These are phyloP conservation scores for Chloranthus sessilifolius DNA, from an alignment of 164 flowering plant genomes.

Conservation along the genomic window DNA sequence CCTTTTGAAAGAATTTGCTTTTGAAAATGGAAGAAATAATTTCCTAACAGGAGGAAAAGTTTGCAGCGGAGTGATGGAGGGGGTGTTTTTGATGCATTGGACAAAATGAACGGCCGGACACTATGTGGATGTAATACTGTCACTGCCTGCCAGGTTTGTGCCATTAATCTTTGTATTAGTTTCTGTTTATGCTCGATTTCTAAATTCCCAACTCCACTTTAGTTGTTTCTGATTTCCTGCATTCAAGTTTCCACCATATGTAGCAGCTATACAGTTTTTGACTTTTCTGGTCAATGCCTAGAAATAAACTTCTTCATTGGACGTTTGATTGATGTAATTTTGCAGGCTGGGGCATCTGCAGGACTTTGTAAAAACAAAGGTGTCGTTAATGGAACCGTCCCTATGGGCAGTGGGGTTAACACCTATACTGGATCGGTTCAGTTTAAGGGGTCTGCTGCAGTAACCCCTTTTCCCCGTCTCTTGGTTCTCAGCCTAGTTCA, in stretches of 20 bases:
- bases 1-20: background rate
- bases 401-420: slow-evolving; percentile 35
- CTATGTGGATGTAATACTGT: slow-evolving; percentile 79
- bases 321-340: slow-evolving; percentile 9
- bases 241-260: background rate
- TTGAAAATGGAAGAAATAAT: no score
- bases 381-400: slow-evolving; percentile 30
- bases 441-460: slow-evolving; percentile 51
- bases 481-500: slow-evolving; percentile 17
- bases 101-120: slow-evolving; percentile 81
- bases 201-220: background rate
- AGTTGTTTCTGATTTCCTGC: slow-evolving; percentile 1
- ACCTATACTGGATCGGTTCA: slow-evolving; percentile 72
- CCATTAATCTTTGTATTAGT: background rate
- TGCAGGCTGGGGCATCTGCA: slow-evolving; percentile 74
- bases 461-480: slow-evolving; percentile 17
- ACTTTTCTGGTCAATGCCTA: no score
- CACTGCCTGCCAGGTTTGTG: slow-evolving; percentile 63
- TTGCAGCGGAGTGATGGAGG: slow-evolving; percentile 96
- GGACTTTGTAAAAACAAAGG: slow-evolving; percentile 68
- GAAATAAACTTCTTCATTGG: slow-evolving; percentile 1
- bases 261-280: background rate
- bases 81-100: slow-evolving; percentile 81
- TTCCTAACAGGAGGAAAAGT: slow-evolving; percentile 16
- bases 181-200: background rate